A percentile compares a stretch with the other conserved stretches of the same genome.
These are phyloP conservation scores for Cajanus cajan DNA, from an alignment of 306 rosid genomes.

Conservation along the genomic window DNA sequence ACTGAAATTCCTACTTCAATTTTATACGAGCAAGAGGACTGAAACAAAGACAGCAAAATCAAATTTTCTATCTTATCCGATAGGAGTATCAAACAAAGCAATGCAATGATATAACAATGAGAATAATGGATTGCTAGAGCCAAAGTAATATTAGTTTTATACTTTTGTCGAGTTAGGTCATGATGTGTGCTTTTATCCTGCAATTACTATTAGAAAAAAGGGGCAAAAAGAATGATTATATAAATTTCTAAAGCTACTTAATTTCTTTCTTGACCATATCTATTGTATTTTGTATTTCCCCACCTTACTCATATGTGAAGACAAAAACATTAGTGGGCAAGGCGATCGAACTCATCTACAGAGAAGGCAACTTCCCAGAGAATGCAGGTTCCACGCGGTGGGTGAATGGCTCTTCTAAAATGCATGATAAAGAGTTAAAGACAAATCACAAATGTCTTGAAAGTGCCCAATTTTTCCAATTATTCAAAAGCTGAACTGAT, in stretches of 20 bases:
- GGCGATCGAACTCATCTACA: background rate
- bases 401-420: slow-evolving; percentile 2
- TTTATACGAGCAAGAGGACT: no score
- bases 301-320: background rate
- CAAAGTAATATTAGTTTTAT: background rate
- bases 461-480: background rate
- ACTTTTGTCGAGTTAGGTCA: background rate
- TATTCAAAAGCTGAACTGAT: slow-evolving; percentile 17
- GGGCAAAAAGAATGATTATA: background rate
- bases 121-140: background rate
- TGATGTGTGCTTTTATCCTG: background rate
- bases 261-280: background rate
- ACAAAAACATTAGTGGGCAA: background rate
- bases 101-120: background rate
- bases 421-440: background rate
- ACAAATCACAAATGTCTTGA: background rate
- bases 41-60: background rate
- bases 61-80: background rate
- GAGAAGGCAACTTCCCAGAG: background rate
- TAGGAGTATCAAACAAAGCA: background rate
- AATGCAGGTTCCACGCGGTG: background rate
- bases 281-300: background rate
- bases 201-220: background rate
- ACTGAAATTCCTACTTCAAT: no score
- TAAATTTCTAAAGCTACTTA: background rate